phyloP scores from a whole-genome alignment of 2,329 filamentous ascomycete genomes.

The Pseudogymnoascus sp. region DNA sequence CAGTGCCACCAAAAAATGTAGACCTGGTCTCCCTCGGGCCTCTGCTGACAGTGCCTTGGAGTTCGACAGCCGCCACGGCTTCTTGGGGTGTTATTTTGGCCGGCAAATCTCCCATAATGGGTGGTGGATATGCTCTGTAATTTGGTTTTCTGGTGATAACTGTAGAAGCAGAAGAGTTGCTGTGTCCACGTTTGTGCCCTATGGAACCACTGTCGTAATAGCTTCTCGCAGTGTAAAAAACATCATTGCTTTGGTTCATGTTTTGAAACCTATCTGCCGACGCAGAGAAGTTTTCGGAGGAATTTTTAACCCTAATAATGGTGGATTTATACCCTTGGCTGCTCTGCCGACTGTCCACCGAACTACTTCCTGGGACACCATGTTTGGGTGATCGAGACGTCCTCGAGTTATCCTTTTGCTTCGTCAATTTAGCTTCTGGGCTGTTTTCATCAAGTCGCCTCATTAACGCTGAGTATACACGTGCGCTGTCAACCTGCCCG shows the following conservation, averaged over 20 bases:
- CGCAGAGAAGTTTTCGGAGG: not conserved
- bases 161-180: conserved; percentile 2
- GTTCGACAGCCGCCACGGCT: conserved; percentile 25
- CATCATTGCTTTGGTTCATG: not conserved
- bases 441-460: conserved; percentile 43
- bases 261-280: not conserved
- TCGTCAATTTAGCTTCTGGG: conserved; percentile 22
- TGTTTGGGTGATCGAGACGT: conserved; percentile 13
- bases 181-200: not conserved
- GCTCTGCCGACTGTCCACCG: conserved; percentile 17
- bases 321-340: conserved; percentile 18
- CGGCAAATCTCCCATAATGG: conserved; percentile 12
- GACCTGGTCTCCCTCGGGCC: conserved; percentile 40
- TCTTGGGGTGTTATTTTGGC: conserved; percentile 25
- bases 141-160: conserved; percentile 5
- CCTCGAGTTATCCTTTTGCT: conserved; percentile 21
- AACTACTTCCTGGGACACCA: conserved; percentile 18
- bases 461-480: conserved; percentile 60
- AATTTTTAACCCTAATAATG: conserved; percentile 2
- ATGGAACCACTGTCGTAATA: not conserved
- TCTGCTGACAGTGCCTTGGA: conserved; percentile 18
- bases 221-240: conserved; percentile 10
- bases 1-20: conserved; percentile 47
- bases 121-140: conserved; percentile 10
- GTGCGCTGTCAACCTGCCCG: conserved; percentile 46